Conservation (phyloP, 441 rosid species). For the Biscutella laevigata region DNA sequence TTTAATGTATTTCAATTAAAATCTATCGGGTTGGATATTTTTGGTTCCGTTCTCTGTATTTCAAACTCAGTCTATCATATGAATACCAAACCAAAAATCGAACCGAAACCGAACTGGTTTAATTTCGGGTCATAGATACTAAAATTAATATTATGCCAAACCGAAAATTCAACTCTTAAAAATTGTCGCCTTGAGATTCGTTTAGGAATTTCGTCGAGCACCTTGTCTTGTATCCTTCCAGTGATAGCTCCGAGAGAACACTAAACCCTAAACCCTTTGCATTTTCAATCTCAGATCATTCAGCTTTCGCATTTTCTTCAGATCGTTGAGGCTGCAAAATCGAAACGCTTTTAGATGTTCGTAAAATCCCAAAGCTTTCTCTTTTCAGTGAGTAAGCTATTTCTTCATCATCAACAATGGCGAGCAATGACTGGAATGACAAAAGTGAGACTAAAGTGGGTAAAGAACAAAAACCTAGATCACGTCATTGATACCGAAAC, state of each 20-base stretch:
- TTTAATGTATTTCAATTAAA: too few species aligned
- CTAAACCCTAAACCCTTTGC: constrained; percentile 8
- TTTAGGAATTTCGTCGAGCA: constrained; percentile 26
- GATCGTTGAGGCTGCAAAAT: too few species aligned
- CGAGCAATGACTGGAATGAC: constrained; percentile 42
- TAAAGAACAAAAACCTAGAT: constrained; percentile 72
- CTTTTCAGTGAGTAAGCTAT: constrained; percentile 16
- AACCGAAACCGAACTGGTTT: too few species aligned
- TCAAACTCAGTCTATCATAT: too few species aligned
- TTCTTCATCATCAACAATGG: constrained; percentile 38
- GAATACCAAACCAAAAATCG: too few species aligned
- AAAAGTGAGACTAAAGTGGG: constrained; percentile 89
- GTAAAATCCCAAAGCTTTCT: constrained; percentile 27
- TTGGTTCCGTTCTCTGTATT: too few species aligned
- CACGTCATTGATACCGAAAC: constrained; percentile 78
- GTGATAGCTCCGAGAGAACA: neutral
- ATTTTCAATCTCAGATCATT: neutral
- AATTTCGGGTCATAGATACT: too few species aligned
- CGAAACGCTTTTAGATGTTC: constrained; percentile 31
- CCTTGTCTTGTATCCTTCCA: constrained; percentile 4
- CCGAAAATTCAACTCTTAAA: too few species aligned
- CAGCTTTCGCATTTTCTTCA: neutral
- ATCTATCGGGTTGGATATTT: too few species aligned
- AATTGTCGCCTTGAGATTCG: neutral
- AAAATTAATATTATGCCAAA: too few species aligned